Conservation (phyloP, 2,329 filamentous ascomycete species). For the Colletotrichum chlorophyti region DNA sequence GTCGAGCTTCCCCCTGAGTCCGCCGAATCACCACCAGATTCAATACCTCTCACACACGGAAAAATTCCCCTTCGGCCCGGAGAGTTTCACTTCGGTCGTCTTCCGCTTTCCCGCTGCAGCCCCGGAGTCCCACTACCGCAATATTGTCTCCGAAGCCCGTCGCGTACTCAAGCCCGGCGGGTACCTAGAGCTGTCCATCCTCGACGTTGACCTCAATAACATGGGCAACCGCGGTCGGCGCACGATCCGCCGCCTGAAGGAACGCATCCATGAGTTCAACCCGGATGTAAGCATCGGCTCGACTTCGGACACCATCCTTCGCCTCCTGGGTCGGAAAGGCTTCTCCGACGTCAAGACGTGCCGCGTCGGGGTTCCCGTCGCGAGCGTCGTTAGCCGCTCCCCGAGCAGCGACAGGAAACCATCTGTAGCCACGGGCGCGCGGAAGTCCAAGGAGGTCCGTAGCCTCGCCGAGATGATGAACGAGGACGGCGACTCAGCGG, state of each 20-base stretch:
- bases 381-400: slow-evolving; percentile 52
- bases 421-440: slow-evolving; percentile 12
- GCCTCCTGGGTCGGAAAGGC: slow-evolving; percentile 70
- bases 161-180: slow-evolving; percentile 80
- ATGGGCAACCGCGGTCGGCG: slow-evolving; percentile 77
- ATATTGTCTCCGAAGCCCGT: slow-evolving; percentile 76
- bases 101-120: slow-evolving; percentile 78
- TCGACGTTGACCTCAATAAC: slow-evolving; percentile 82
- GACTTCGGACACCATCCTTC: slow-evolving; percentile 67
- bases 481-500: slow-evolving; percentile 72
- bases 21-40: slow-evolving; percentile 78
- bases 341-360: slow-evolving; percentile 79
- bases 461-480: slow-evolving; percentile 76
- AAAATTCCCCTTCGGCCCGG: slow-evolving; percentile 77
- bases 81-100: slow-evolving; percentile 79
- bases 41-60: slow-evolving; percentile 67
- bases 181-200: slow-evolving; percentile 78
- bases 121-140: slow-evolving; percentile 72
- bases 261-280: slow-evolving; percentile 68
- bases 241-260: slow-evolving; percentile 74
- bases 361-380: slow-evolving; percentile 79
- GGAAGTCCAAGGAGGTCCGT: slow-evolving; percentile 51
- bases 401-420: slow-evolving; percentile 27
- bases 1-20: slow-evolving; percentile 60
- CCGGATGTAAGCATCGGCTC: slow-evolving; percentile 66